phyloP scores from a whole-genome alignment of 192 early-diverging fungal species.

The Coemansia sp. region DNA sequence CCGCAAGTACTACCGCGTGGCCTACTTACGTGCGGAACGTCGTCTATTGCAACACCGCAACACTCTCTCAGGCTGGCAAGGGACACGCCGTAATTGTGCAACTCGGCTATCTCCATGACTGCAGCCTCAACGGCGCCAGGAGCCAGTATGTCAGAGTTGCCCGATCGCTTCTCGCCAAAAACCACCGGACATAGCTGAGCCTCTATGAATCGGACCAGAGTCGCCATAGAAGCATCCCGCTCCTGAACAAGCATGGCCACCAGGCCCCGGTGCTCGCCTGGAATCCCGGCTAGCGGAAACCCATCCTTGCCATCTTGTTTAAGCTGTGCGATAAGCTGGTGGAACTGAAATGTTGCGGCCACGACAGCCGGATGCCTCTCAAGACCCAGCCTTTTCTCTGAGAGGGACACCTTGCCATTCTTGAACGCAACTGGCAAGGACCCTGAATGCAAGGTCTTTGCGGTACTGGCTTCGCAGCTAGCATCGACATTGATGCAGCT shows the following conservation, averaged over 20 bases:
- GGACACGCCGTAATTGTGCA: conserved; percentile 43
- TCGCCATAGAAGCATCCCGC: conserved; percentile 23
- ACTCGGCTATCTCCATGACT: conserved; percentile 32
- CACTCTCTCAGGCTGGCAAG: conserved; percentile 18
- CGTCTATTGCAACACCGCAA: conserved; percentile 11
- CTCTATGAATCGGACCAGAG: conserved; percentile 37
- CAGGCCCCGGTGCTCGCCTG: conserved; percentile 30
- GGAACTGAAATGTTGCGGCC: conserved; percentile 43
- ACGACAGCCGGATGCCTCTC: conserved; percentile 49
- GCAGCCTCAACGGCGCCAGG: conserved; percentile 25
- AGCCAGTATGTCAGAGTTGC: conserved; percentile 34
- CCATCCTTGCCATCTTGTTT: conserved; percentile 8
- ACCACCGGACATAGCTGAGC: conserved; percentile 47
- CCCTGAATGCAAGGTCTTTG: conserved; percentile 4
- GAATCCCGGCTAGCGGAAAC: conserved; percentile 30
- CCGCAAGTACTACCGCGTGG: neutral
- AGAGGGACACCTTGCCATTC: conserved; percentile 35
- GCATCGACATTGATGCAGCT: neutral
- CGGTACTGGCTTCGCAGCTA: neutral
- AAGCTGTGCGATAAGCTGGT: conserved; percentile 43
- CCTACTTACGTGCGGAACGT: conserved; percentile 28
- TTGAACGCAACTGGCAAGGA: conserved; percentile 22
- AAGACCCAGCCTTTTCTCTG: conserved; percentile 43
- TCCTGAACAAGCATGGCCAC: conserved; percentile 54
- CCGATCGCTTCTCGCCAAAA: conserved; percentile 30